A percentile compares a stretch with the other conserved stretches of the same genome.
Evolutionary conservation across 2,329 filamentous ascomycete genomes (phyloP).

Genomic region (Xylariaceae sp.): DNA sequence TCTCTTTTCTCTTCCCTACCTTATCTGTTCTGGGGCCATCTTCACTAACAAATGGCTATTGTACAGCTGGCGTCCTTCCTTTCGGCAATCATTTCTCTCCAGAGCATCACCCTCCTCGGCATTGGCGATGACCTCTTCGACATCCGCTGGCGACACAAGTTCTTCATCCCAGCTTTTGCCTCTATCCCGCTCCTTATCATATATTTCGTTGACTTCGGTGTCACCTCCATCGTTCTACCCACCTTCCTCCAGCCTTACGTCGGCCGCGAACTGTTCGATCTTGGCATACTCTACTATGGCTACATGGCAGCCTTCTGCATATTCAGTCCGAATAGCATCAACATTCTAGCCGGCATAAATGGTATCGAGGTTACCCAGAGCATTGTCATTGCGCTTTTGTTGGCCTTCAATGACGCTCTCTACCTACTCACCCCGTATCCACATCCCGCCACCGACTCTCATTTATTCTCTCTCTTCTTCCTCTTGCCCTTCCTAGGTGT

Average conservation of each 20-base stretch:
- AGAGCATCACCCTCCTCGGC: slow-evolving; percentile 88
- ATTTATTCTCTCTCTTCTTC: slow-evolving; percentile 95
- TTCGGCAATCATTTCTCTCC: slow-evolving; percentile 90
- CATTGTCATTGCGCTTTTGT: slow-evolving; percentile 82
- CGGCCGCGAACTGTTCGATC: slow-evolving; percentile 78
- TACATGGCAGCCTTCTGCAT: slow-evolving; percentile 98
- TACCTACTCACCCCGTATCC: slow-evolving; percentile 86
- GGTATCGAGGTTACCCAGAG: slow-evolving; percentile 97
- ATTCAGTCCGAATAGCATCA: slow-evolving; percentile 98
- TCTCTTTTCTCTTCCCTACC: not conserved
- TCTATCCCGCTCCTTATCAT: slow-evolving; percentile 93
- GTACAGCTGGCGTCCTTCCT: slow-evolving; percentile 88
- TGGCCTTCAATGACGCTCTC: slow-evolving; percentile 85
- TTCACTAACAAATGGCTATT: not conserved
- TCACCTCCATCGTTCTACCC: slow-evolving; percentile 93
- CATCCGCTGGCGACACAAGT: slow-evolving; percentile 98
- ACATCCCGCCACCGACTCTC: slow-evolving; percentile 93
- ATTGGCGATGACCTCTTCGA: slow-evolving; percentile 97
- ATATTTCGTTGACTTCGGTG: slow-evolving; percentile 98
- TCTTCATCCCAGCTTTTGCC: slow-evolving; percentile 94
- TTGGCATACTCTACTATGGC: slow-evolving; percentile 85
- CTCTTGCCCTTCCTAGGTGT: slow-evolving; percentile 94
- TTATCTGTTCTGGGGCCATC: not conserved
- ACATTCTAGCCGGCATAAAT: slow-evolving; percentile 99
- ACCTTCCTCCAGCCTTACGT: slow-evolving; percentile 83